Conservation (phyloP, 805 yeast genomes). For the Ogataea thermomethanolica region DNA sequence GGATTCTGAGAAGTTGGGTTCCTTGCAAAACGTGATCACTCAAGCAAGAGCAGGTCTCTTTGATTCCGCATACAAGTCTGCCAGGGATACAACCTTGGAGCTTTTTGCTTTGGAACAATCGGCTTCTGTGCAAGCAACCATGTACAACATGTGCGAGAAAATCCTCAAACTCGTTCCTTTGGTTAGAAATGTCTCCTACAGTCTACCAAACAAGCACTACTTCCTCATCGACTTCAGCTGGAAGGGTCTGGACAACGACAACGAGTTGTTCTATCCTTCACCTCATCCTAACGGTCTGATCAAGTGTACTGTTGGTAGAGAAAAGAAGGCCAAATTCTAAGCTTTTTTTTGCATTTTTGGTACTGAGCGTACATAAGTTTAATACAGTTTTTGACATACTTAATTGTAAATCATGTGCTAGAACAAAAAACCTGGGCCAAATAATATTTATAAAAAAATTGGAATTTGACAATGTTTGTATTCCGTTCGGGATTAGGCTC, state of each 20-base stretch:
- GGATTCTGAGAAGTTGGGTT: conserved; percentile 46
- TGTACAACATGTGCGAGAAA: conserved; percentile 84
- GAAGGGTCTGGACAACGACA: conserved; percentile 79
- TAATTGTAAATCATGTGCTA: too few relatives aligned
- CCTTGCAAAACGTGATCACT: conserved; percentile 46
- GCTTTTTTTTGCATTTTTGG: conserved; percentile 1
- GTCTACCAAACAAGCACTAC: conserved; percentile 90
- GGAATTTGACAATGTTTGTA: conserved; percentile 1
- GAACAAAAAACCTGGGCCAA: not conserved
- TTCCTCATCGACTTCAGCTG: conserved; percentile 75
- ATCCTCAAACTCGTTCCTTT: conserved; percentile 58
- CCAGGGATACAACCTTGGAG: conserved; percentile 66
- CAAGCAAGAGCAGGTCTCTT: conserved; percentile 61
- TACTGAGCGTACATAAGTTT: conserved; percentile 1
- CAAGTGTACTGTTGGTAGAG: conserved; percentile 80
- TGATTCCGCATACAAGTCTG: conserved; percentile 59
- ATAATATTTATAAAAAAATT: not conserved
- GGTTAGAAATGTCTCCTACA: conserved; percentile 64
- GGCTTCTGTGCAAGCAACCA: conserved; percentile 94
- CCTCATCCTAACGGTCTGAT: conserved; percentile 93
- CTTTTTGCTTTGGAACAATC: conserved; percentile 83
- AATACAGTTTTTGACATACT: too few relatives aligned
- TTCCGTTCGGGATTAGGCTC: conserved; percentile 3
- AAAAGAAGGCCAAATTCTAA: conserved; percentile 52
- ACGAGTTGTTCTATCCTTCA: conserved; percentile 83